A percentile compares a stretch with the other conserved stretches of the same genome.
Evolutionary conservation across 2,329 filamentous ascomycete species (phyloP).

Genomic region (Fusarium sp.): DNA sequence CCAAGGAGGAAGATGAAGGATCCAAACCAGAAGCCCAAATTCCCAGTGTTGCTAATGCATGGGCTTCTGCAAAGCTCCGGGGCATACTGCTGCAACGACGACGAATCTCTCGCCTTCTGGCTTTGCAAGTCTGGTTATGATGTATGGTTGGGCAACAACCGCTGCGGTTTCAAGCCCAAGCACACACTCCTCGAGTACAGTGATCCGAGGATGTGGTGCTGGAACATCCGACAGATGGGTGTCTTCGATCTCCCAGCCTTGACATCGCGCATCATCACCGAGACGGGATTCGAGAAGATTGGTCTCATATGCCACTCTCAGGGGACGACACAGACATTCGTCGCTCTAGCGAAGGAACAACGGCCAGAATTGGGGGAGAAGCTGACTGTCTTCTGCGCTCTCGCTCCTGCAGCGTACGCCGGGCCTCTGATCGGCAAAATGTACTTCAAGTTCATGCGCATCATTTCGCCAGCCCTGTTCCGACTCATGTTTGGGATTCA

Average conservation of each 20-base stretch:
- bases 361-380: conserved; percentile 86
- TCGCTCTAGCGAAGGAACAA: conserved; percentile 91
- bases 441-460: conserved; percentile 92
- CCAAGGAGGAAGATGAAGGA: conserved; percentile 56
- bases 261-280: conserved; percentile 81
- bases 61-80: conserved; percentile 90
- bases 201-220: conserved; percentile 96
- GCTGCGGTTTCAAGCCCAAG: conserved; percentile 86
- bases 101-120: conserved; percentile 91
- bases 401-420: conserved; percentile 92
- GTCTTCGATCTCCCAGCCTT: conserved; percentile 89
- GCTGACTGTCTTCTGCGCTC: conserved; percentile 90
- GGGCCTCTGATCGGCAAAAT: conserved; percentile 88
- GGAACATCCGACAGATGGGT: conserved; percentile 96
- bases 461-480: conserved; percentile 84
- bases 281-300: conserved; percentile 88
- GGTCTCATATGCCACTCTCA: conserved; percentile 91
- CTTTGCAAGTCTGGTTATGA: conserved; percentile 94
- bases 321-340: conserved; percentile 89
- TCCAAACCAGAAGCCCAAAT: conserved; percentile 68
- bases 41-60: conserved; percentile 89
- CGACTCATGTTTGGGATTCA: conserved; percentile 91
- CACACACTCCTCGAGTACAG: conserved; percentile 79
- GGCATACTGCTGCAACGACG: conserved; percentile 91
- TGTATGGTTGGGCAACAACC: conserved; percentile 95